Conservation (phyloP, 768 basidiomycete species). For the Russula virescens region DNA sequence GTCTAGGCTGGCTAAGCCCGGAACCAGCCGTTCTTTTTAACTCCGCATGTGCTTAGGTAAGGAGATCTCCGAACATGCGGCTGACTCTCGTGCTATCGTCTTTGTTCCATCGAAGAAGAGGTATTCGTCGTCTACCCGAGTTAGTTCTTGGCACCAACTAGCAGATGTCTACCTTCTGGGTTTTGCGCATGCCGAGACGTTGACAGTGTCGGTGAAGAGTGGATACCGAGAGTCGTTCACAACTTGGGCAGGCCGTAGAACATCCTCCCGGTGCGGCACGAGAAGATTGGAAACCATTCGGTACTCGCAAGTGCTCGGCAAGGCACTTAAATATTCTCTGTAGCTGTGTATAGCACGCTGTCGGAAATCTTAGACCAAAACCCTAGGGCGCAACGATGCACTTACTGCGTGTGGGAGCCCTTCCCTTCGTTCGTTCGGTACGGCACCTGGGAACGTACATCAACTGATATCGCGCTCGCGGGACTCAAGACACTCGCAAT, state of each 20-base stretch:
- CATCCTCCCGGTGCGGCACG: constrained; percentile 59
- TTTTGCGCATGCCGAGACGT: constrained; percentile 85
- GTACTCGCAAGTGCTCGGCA: too few relatives aligned
- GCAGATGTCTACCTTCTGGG: too few relatives aligned
- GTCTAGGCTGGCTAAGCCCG: too few relatives aligned
- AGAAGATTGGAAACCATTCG: constrained; percentile 97
- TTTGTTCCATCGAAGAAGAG: too few relatives aligned
- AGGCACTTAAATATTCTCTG: constrained; percentile 28
- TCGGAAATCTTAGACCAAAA: constrained; percentile 75
- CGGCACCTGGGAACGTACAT: constrained; percentile 72
- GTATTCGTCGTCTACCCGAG: too few relatives aligned
- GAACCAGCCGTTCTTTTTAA: too few relatives aligned
- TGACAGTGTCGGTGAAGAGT: constrained; percentile 91
- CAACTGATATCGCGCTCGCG: constrained; percentile 59
- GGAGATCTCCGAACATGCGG: too few relatives aligned
- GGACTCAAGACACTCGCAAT: constrained; percentile 59
- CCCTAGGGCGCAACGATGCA: constrained; percentile 86
- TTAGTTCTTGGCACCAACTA: too few relatives aligned
- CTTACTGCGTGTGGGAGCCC: constrained; percentile 90
- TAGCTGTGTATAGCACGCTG: constrained; percentile 52
- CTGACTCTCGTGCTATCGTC: too few relatives aligned
- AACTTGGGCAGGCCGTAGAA: constrained; percentile 89
- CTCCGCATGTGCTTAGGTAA: too few relatives aligned
- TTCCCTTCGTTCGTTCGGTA: constrained; percentile 86
- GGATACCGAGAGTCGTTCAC: constrained; percentile 67